A percentile compares a stretch with the other conserved stretches of the same genome.
phyloP scores from a whole-genome alignment of 257 asterid species.

The Cynanchum wilfordii region DNA sequence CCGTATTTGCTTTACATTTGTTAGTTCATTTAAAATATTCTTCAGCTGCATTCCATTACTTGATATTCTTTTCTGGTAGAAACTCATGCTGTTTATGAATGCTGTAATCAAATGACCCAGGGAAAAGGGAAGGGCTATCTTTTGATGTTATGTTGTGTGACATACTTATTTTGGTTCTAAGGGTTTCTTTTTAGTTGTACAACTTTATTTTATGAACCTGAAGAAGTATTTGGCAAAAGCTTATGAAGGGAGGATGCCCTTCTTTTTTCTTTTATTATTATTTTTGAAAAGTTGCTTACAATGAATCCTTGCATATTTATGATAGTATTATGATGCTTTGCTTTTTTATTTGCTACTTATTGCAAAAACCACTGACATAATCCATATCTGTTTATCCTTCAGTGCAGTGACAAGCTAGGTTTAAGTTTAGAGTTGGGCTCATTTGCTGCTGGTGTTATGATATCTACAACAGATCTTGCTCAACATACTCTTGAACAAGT shows the following conservation, averaged over 20 bases:
- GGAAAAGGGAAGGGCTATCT: not conserved
- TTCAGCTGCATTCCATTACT: not conserved
- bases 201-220: not conserved
- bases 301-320: not conserved
- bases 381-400: constrained; percentile 38
- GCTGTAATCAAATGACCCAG: not conserved
- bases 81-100: not conserved
- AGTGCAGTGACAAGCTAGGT: constrained; percentile 99
- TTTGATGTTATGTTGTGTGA: not conserved
- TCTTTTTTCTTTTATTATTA: not conserved
- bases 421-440: constrained; percentile 98
- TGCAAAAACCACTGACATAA: not conserved
- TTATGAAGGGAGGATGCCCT: not conserved
- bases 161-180: not conserved
- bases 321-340: not conserved
- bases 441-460: constrained; percentile 99
- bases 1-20: not conserved
- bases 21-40: not conserved
- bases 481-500: constrained; percentile 99
- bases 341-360: not conserved
- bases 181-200: not conserved
- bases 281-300: not conserved
- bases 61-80: not conserved
- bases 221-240: not conserved
- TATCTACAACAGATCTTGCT: constrained; percentile 93